phyloP scores from a whole-genome alignment of 345 rosid species.

The Abelmoschus esculentus region DNA sequence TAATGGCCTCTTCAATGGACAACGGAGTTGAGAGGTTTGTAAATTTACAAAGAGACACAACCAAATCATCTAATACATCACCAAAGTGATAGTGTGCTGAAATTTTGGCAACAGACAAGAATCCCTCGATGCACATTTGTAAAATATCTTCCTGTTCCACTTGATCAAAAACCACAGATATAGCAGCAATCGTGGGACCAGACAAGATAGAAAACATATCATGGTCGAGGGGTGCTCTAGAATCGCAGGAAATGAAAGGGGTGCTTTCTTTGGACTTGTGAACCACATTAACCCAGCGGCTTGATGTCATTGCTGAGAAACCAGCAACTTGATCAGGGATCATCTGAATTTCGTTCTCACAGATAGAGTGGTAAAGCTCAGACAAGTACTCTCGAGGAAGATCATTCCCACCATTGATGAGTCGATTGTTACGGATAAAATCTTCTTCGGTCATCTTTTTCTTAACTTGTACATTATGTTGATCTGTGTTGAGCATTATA shows the following conservation, averaged over 20 bases:
- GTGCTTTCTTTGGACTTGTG: conserved; percentile 49
- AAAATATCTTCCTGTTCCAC: conserved; percentile 60
- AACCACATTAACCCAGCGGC: conserved; percentile 63
- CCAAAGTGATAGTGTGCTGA: conserved; percentile 51
- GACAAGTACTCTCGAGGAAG: conserved; percentile 62
- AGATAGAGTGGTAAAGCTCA: conserved; percentile 60
- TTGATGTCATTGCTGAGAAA: conserved; percentile 50
- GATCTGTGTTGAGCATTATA: conserved; percentile 72
- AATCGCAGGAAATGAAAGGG: conserved; percentile 51
- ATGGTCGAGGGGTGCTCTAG: conserved; percentile 41
- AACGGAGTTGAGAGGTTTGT: conserved; percentile 41
- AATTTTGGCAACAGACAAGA: conserved; percentile 61
- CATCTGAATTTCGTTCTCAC: conserved; percentile 69
- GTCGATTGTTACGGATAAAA: conserved; percentile 64
- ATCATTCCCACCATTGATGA: conserved; percentile 66
- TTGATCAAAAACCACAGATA: conserved; percentile 70
- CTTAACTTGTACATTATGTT: conserved; percentile 66
- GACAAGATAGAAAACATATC: conserved; percentile 61
- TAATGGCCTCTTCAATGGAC: conserved; percentile 46
- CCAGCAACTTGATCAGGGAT: conserved; percentile 60
- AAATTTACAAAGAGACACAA: conserved; percentile 62
- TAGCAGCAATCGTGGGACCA: conserved; percentile 64
- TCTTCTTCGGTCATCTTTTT: conserved; percentile 80
- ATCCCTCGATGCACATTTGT: conserved; percentile 56
- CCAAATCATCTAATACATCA: conserved; percentile 57